phyloP scores from a whole-genome alignment of 164 flowering plant genomes.

The Aristolochia fimbriata region DNA sequence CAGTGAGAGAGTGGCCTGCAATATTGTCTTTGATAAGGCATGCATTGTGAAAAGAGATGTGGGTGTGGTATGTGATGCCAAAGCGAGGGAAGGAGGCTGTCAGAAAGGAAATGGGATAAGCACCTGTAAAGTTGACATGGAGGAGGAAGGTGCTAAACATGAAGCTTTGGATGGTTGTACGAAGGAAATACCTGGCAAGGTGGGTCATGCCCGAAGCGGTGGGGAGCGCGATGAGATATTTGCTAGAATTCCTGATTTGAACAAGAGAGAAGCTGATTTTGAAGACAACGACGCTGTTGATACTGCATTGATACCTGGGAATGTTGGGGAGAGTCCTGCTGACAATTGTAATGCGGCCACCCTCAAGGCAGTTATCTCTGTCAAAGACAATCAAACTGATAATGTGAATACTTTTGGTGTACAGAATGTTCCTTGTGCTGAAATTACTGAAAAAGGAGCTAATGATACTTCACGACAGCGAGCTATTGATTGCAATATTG shows the following conservation, averaged over 20 bases:
- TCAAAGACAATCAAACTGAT: background rate
- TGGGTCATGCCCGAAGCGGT: background rate
- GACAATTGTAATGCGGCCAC: too few relatives aligned
- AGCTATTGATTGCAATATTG: background rate
- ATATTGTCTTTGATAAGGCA: background rate
- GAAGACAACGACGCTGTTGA: background rate
- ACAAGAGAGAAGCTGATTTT: background rate
- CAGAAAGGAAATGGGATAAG: background rate
- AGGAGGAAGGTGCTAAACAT: background rate
- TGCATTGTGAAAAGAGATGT: background rate
- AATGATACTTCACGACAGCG: background rate
- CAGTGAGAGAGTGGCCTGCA: background rate
- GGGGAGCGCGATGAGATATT: background rate
- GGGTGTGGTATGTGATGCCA: too few relatives aligned
- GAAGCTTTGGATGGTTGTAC: background rate
- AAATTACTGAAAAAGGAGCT: background rate
- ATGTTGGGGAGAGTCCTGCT: too few relatives aligned
- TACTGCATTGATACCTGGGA: background rate
- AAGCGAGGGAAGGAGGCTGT: background rate
- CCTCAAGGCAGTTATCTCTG: too few relatives aligned
- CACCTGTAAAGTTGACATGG: background rate
- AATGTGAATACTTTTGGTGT: background rate
- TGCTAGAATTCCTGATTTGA: slow-evolving; percentile 6
- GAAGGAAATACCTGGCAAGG: background rate
- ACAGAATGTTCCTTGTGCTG: background rate